Evolutionary conservation across 768 basidiomycete species (phyloP).

Genomic region (Termitomyces sp.): DNA sequence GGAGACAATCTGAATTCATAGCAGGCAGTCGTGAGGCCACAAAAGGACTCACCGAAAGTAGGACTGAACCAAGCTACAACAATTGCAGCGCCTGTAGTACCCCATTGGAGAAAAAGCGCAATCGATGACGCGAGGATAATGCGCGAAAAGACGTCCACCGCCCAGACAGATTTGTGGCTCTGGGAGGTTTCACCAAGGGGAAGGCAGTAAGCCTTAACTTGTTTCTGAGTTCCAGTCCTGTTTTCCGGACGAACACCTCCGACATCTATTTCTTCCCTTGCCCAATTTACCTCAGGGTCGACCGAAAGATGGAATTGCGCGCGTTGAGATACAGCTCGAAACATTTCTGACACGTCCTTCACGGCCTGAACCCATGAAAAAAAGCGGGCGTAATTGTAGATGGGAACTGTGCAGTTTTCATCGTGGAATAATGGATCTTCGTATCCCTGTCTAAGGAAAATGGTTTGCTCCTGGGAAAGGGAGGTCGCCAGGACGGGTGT

Average conservation of each 20-base stretch:
- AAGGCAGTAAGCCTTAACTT: constrained; percentile 15
- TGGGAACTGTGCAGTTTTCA: constrained; percentile 18
- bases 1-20: too few species aligned
- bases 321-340: constrained; percentile 15
- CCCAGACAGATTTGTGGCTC: neutral
- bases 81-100: too few species aligned
- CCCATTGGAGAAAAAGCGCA: constrained; percentile 19
- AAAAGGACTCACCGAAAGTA: too few species aligned
- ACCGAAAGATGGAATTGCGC: constrained; percentile 14
- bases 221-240: constrained; percentile 11
- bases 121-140: constrained; percentile 1
- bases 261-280: constrained; percentile 7
- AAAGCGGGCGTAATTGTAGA: constrained; percentile 25
- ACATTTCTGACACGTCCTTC: constrained; percentile 16
- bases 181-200: neutral
- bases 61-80: too few species aligned
- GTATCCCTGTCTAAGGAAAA: constrained; percentile 10
- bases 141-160: constrained; percentile 13
- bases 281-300: constrained; percentile 10
- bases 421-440: constrained; percentile 14
- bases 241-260: constrained; percentile 6
- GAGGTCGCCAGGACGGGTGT: constrained; percentile 1
- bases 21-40: too few species aligned
- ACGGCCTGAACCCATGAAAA: constrained; percentile 22
- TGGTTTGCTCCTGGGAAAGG: constrained; percentile 12